These are phyloP conservation scores for Leccinum obscurum DNA, from an alignment of 768 basidiomycete genomes.

Conservation along the genomic window DNA sequence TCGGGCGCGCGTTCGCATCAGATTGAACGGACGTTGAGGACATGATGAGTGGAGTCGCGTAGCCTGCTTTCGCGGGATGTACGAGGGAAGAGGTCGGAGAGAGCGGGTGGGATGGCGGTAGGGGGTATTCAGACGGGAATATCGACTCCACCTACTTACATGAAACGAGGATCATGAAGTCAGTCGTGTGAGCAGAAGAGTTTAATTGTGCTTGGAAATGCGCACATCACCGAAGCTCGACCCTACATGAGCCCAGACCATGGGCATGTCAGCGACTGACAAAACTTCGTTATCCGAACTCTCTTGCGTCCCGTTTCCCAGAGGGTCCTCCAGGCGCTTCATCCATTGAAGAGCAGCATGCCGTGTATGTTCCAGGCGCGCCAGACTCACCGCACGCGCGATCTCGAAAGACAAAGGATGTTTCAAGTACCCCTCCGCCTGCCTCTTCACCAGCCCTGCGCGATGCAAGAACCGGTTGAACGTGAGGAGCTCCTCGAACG, in stretches of 20 bases:
- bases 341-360: slow-evolving; percentile 24
- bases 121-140: slow-evolving; percentile 39
- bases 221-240: slow-evolving; percentile 33
- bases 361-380: slow-evolving; percentile 1
- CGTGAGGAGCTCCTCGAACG: slow-evolving; percentile 43
- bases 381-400: slow-evolving; percentile 11
- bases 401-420: slow-evolving; percentile 53
- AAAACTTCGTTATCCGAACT: not conserved
- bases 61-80: slow-evolving; percentile 17
- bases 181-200: no score
- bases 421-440: slow-evolving; percentile 33
- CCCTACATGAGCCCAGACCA: slow-evolving; percentile 17
- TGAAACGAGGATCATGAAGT: not conserved
- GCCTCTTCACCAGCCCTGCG: slow-evolving; percentile 37
- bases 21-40: not conserved
- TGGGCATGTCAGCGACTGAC: slow-evolving; percentile 4
- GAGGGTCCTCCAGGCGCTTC: slow-evolving; percentile 10
- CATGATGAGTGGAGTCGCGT: not conserved
- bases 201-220: not conserved
- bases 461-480: slow-evolving; percentile 48
- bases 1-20: slow-evolving; percentile 4
- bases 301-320: not conserved
- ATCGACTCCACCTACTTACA: slow-evolving; percentile 33
- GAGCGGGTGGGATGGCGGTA: slow-evolving; percentile 23
- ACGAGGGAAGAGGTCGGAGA: slow-evolving; percentile 19